Evolutionary conservation across 1,284 basidiomycete species (phyloP), one percentile per base, ranked within the genome.

Genomic region (Ustilago shanxiensis): DNA sequence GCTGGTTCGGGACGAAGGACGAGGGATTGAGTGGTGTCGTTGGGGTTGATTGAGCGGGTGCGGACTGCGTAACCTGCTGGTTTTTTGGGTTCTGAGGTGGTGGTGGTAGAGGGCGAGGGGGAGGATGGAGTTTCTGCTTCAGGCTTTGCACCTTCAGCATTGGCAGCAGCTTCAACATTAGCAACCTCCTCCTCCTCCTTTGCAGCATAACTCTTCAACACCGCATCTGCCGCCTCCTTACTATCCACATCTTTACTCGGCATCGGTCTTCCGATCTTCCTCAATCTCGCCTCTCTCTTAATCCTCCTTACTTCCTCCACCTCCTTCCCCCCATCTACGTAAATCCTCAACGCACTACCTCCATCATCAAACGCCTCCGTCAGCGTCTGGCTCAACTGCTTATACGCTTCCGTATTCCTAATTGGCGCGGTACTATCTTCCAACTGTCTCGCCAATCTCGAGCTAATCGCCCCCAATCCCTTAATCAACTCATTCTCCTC

Each of bases 341-440:
- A 76, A 56, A 85, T 83, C 31, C 82, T 77, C 11, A 86, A 78
- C 6, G 94, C 93, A 72, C 91, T 93, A 6, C 93, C 93, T 65
- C 93, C 93, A 86, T 98, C 95, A 81, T 99, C 95, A 52, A 99
- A 89, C 8, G 95, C 94, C 80, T 99, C 96, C 26, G 94, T 88
- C 20, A 99, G 88, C 11, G 93, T 94, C 58, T 96, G 93, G 1
- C 94, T 91, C 28, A 99, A 89, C 0, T 92, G 89, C 88, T 97
- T 97, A 89, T 99, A 99, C 1, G 95, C 94, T 41, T 92, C 92
- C 1, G 95, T 99, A 76, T 98, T 95, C 37, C 96, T 92, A 77
- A 99, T 92, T 14, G 84, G 84, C 6, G 83, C 84, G 8, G 84
- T 86, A 10, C 74, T 75, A 22, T 81, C 76, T 24, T 82, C 79